Conservation (phyloP, 257 asterid species). For the Fraxinus cuspidata region DNA sequence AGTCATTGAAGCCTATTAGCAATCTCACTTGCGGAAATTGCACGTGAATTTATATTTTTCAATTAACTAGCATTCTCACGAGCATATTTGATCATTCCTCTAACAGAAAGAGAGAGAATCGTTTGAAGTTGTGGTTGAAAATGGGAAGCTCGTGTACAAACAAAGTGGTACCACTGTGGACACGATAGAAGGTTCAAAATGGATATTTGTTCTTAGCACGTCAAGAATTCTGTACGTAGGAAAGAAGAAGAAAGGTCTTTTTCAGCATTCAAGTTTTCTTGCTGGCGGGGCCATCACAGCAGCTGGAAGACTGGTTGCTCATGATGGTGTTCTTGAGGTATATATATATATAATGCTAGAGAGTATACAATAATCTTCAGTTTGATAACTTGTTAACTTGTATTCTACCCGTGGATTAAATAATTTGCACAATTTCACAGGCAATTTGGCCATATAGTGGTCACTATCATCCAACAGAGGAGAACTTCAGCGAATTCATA, state of each 20-base stretch:
- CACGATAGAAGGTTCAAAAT: slow-evolving; percentile 24
- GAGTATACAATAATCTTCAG: background rate
- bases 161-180: slow-evolving; percentile 23
- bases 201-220: slow-evolving; percentile 34
- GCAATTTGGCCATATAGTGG: slow-evolving; percentile 67
- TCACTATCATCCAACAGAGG: slow-evolving; percentile 62
- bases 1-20: background rate
- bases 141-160: slow-evolving; percentile 30
- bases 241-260: slow-evolving; percentile 28
- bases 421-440: slow-evolving; percentile 22
- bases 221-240: slow-evolving; percentile 23
- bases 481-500: slow-evolving; percentile 49
- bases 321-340: slow-evolving; percentile 31
- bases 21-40: background rate
- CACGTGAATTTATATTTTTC: background rate
- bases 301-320: slow-evolving; percentile 31
- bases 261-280: slow-evolving; percentile 31
- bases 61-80: background rate
- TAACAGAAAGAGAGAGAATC: slow-evolving; percentile 28
- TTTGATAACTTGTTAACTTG: background rate
- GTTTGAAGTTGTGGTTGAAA: slow-evolving; percentile 25
- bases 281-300: slow-evolving; percentile 35
- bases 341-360: background rate
- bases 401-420: background rate
- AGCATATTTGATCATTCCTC: slow-evolving; percentile 1